A percentile compares a stretch with the other conserved stretches of the same genome.
Conservation (phyloP, 139 green algal genomes). For the Pseudopediastrum boryanum region DNA sequence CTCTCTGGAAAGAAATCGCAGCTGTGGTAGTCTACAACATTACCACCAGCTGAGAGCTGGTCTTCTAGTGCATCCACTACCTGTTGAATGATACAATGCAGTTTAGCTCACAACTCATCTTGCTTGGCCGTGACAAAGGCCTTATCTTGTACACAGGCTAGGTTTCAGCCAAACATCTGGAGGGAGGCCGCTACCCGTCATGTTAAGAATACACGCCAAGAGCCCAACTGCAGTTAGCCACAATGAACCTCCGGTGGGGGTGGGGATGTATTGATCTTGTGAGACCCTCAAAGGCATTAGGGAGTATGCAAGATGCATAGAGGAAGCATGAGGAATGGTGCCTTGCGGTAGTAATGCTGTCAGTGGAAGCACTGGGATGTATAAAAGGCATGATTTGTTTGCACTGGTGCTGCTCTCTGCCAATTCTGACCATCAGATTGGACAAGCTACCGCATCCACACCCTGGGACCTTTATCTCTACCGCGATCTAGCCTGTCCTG, state of each 20-base stretch:
- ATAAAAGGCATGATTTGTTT: not conserved
- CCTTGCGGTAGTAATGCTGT: not conserved
- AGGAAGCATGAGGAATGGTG: not conserved
- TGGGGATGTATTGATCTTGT: too few species aligned
- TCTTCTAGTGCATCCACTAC: constrained; percentile 80
- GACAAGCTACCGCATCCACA: not conserved
- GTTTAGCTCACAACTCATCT: not conserved
- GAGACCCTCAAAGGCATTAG: not conserved
- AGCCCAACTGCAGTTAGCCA: not conserved
- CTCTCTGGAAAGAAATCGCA: constrained; percentile 99
- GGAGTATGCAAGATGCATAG: not conserved
- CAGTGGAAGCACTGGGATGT: too few species aligned
- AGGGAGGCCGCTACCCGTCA: not conserved
- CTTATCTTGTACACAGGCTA: too few species aligned
- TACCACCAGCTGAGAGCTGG: constrained; percentile 74
- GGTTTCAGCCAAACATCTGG: too few species aligned
- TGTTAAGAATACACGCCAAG: not conserved
- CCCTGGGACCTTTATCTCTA: not conserved
- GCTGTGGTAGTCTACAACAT: constrained; percentile 94
- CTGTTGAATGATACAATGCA: not conserved
- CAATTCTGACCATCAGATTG: not conserved
- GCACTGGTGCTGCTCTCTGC: not conserved
- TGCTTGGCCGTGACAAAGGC: not conserved
- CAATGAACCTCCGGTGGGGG: not conserved
- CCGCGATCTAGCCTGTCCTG: not conserved